Conservation (phyloP, 2,329 filamentous ascomycete genomes). For the Coniella vitis region DNA sequence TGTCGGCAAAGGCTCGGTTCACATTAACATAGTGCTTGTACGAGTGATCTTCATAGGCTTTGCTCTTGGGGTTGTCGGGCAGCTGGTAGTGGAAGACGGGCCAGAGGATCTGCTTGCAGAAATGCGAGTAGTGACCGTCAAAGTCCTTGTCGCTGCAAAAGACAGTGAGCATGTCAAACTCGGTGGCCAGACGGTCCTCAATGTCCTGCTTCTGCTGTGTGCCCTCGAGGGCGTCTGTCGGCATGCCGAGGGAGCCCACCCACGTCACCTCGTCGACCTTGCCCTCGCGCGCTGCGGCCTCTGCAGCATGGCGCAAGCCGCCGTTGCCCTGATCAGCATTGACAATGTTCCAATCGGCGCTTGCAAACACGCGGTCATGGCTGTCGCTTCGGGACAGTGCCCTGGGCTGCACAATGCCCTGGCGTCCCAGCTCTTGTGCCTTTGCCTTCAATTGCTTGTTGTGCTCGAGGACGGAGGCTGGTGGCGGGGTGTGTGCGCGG, state of each 20-base stretch:
- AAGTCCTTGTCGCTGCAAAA: constrained; percentile 88
- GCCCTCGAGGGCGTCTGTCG: constrained; percentile 74
- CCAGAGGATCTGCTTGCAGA: constrained; percentile 97
- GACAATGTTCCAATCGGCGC: constrained; percentile 76
- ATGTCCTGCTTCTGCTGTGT: constrained; percentile 75
- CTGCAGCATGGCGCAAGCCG: constrained; percentile 80
- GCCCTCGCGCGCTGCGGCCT: constrained; percentile 65
- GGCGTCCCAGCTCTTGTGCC: constrained; percentile 49
- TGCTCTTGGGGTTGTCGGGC: constrained; percentile 95
- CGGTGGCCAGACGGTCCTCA: constrained; percentile 69
- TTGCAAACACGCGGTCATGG: constrained; percentile 64
- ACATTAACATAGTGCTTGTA: constrained; percentile 92
- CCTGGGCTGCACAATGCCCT: constrained; percentile 51
- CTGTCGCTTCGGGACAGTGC: constrained; percentile 49
- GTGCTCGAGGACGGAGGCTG: constrained; percentile 70
- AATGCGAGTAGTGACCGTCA: constrained; percentile 89
- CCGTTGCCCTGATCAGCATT: constrained; percentile 88
- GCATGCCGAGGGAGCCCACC: constrained; percentile 90
- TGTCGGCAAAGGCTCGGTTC: constrained; percentile 89
- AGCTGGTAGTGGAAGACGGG: constrained; percentile 98
- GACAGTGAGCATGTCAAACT: constrained; percentile 76
- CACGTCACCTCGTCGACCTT: constrained; percentile 71
- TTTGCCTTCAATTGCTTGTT: constrained; percentile 46
- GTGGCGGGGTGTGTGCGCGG: constrained; percentile 59
- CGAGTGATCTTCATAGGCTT: constrained; percentile 94